Conservation (phyloP, 2,329 filamentous ascomycete genomes). For the Fusarium luffae region DNA sequence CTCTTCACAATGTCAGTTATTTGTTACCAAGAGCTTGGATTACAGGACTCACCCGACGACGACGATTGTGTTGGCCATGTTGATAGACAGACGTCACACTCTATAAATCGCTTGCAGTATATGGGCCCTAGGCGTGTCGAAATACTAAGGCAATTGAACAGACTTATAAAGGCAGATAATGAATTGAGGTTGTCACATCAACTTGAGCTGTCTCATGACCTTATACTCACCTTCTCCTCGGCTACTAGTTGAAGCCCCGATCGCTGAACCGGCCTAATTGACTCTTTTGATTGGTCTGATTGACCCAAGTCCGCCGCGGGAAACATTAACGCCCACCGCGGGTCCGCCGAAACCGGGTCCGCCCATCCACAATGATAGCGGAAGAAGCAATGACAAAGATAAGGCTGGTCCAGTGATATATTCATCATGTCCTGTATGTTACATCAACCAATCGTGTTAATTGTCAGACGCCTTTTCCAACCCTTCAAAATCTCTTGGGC, state of each 20-base stretch:
- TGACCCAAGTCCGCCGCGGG: neutral
- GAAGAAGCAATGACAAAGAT: conserved; percentile 12
- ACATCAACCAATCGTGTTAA: conserved; percentile 7
- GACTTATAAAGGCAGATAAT: neutral
- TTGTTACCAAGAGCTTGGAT: neutral
- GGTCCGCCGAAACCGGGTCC: conserved; percentile 22
- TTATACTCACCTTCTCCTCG: conserved; percentile 12
- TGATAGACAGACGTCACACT: neutral
- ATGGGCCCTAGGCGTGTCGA: neutral
- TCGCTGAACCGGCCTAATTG: conserved; percentile 10
- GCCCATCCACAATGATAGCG: neutral
- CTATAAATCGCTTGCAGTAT: neutral
- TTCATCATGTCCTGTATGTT: neutral
- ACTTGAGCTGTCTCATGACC: conserved; percentile 9
- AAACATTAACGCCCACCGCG: neutral
- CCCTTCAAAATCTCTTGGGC: conserved; percentile 16
- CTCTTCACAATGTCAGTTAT: conserved; percentile 46
- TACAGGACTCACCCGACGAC: conserved; percentile 49
- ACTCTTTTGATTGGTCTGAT: conserved; percentile 18
- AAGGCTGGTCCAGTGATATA: conserved; percentile 1
- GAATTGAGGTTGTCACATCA: conserved; percentile 14
- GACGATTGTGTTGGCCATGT: conserved; percentile 49
- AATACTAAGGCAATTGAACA: neutral
- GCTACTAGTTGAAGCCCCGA: conserved; percentile 31
- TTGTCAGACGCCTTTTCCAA: neutral